Conservation (phyloP, 73 alveolate species). For the Paraurostyla sp. region DNA sequence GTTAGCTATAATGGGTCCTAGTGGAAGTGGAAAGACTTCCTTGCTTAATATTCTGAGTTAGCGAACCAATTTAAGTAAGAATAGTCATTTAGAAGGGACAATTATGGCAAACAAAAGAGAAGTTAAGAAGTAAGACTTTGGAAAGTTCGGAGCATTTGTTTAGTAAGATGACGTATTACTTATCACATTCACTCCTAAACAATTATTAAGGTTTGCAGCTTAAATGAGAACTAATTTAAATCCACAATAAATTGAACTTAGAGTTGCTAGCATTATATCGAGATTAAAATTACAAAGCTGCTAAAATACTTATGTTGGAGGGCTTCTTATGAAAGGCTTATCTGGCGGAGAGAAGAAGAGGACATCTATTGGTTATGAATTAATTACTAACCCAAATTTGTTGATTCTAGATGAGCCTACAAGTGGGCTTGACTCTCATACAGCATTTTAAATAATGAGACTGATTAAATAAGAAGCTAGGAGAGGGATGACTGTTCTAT, state of each 20-base stretch:
- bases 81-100: not conserved
- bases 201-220: slow-evolving; percentile 69
- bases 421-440: slow-evolving; percentile 82
- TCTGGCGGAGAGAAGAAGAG: slow-evolving; percentile 94
- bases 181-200: slow-evolving; percentile 58
- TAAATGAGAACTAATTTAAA: slow-evolving; percentile 41
- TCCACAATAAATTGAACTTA: not conserved
- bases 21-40: slow-evolving; percentile 80
- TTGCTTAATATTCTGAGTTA: slow-evolving; percentile 67
- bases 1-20: slow-evolving; percentile 74
- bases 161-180: slow-evolving; percentile 70
- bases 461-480: slow-evolving; percentile 52
- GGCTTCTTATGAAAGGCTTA: slow-evolving; percentile 73
- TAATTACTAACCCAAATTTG: slow-evolving; percentile 82
- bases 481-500: slow-evolving; percentile 61
- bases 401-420: slow-evolving; percentile 92
- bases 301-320: slow-evolving; percentile 81
- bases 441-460: slow-evolving; percentile 49
- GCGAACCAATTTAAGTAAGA: slow-evolving; percentile 16
- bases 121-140: slow-evolving; percentile 47
- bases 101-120: slow-evolving; percentile 45
- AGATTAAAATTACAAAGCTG: slow-evolving; percentile 65
- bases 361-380: slow-evolving; percentile 85
- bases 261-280: slow-evolving; percentile 46
- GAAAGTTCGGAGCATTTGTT: slow-evolving; percentile 72